Evolutionary conservation across 768 basidiomycete genomes (phyloP), one percentile per base, ranked within the genome.

Genomic region (Mycena indigotica): DNA sequence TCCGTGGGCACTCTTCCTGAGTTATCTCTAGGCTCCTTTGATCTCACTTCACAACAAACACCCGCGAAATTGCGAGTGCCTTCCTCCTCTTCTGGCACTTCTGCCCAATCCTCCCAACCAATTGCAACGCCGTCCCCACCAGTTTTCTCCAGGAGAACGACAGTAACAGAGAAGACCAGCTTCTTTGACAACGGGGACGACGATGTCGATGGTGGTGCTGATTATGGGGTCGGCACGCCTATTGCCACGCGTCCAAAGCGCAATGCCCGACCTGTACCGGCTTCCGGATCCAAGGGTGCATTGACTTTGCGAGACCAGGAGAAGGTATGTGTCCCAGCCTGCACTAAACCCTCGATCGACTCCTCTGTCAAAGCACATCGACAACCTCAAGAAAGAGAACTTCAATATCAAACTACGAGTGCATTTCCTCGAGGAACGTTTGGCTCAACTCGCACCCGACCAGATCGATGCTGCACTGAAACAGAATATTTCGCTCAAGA

Each of bases 361-460:
- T n/a, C n/a, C n/a, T n/a, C 38, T 45, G 28, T 28, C 32, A 32
- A 67, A 98, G 95, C 91, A 95, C 71, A 93, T 97, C 68, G 94
- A 98, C 74, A 87, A 86, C 60, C 84, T 95, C 67, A 95, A 96
- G 77, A 97, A 95, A 71, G 95, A 98, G 71, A 96, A 96, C 78
- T 98, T 98, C 72, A 89, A 88, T 67, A 87, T 99, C 69, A 97
- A 98, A 72, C 83, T 98, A 51, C 91, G 94, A 57, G 91, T 98
- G 3, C 94, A 97, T 69, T 96, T 97, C 70, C 83, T 97, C 40
- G 93, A 98, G 72, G 94, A 98, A 67, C 88, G 92, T 44, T 82
- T 99, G 16, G 89, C 89, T 2, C 86, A 92, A 65, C 85, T 95
- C 48, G 90, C 91, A 0, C 93, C 94, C 0, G 94, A 96, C 70